phyloP scores from a whole-genome alignment of 2,329 filamentous ascomycete species.

The Macroventuria anomochaeta region DNA sequence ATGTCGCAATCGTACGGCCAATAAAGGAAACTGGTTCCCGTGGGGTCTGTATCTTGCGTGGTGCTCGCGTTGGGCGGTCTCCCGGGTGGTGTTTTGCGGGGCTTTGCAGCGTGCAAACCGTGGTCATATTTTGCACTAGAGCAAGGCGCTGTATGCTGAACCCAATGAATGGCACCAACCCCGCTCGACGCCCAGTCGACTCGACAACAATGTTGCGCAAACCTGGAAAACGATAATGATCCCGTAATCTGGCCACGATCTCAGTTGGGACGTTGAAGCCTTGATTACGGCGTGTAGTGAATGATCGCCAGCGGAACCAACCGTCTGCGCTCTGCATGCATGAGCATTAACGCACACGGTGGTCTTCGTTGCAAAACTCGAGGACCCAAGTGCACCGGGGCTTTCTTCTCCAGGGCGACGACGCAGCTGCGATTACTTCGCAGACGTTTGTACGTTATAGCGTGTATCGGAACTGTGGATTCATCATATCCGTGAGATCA shows the following conservation, averaged over 20 bases:
- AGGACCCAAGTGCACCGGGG: not conserved
- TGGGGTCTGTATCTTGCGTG: not conserved
- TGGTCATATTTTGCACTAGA: not conserved
- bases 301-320: too few species aligned
- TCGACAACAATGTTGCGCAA: not conserved
- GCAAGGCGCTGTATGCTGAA: not conserved
- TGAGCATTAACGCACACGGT: not conserved
- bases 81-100: not conserved
- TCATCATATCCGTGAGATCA: constrained; percentile 55
- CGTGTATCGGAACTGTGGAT: constrained; percentile 31
- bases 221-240: not conserved
- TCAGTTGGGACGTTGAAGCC: not conserved
- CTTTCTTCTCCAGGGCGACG: not conserved
- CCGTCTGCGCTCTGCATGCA: not conserved
- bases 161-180: not conserved
- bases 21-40: not conserved
- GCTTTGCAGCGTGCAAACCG: not conserved
- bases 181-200: not conserved
- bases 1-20: not conserved
- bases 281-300: not conserved
- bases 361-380: not conserved
- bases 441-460: constrained; percentile 2
- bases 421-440: not conserved
- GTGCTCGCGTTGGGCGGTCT: not conserved
- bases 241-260: not conserved